Base-by-base conservation (phyloP, 2,329 filamentous ascomycete genomes). In the Dactylellina leptospora region DNA sequence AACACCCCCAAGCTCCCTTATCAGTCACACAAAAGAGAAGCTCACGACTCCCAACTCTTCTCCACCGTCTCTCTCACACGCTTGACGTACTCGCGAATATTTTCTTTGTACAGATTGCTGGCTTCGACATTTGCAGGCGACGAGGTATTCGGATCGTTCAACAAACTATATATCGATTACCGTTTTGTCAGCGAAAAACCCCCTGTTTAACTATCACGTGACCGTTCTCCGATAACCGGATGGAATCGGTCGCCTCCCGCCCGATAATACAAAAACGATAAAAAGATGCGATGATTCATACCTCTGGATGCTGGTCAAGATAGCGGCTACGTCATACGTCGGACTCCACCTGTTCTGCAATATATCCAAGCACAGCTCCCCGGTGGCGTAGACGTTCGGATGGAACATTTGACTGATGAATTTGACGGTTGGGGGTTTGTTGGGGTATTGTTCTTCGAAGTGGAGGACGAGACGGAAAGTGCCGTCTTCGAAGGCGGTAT, bases 391-490 rank as follows among this genome's bases (percentile, higher is more conserved):
- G 64, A 99, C 95, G 79, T 99, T 99, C 16, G 95, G 95, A 78
- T 99, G 95, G 81, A 99, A 99, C 95, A 99, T 99, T 80, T 95
- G 88, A 81, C 91, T 96, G 80, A 99, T 96, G 80, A 99, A 99
- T 79, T 97, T 97, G 82, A 97, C 95, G 30, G 92, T 90, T 0
- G 95, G 95, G 3, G 95, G 95, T 80, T 97, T 97, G 82, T 97
- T 99, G 27, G 95, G 95, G 78, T 99, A 99, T 78, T 96, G 93
- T 81, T 99, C 95, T 79, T 97, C 95, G 77, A 99, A 99, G 79
- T 97, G 92, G 93, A 99, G 97, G 55, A 97, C 93, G 9, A 99
- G 88, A 75, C 93, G 86, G 80, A 99, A 99, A 20, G 95, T 99
- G 74, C 95, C 95, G 80, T 99, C 95, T 81, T 99, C 95, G 78